Percentiles rank a stretch among this genome's conserved stretches.
phyloP scores from a whole-genome alignment of 176 grass and related monocot genomes.

The Thinopyrum elongatum region DNA sequence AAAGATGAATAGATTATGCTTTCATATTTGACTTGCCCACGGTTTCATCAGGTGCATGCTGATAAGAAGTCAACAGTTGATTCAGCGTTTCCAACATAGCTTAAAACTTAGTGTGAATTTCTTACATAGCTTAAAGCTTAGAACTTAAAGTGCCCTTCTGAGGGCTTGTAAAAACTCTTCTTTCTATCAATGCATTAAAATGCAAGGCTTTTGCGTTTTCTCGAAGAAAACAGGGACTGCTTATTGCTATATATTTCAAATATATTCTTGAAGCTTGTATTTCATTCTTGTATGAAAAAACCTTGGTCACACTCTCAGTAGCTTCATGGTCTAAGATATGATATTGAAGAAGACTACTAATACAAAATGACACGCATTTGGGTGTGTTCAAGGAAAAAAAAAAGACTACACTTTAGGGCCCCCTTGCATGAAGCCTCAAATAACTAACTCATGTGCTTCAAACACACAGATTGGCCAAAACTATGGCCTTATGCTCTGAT shows the following conservation, averaged over 20 bases:
- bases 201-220: neutral
- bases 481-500: conserved; percentile 8
- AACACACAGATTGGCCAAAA: conserved; percentile 16
- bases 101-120: conserved; percentile 7
- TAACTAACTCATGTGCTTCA: neutral
- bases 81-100: conserved; percentile 8
- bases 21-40: conserved; percentile 8
- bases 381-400: neutral
- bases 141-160: neutral
- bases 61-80: neutral
- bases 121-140: neutral
- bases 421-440: neutral
- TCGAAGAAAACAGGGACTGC: neutral
- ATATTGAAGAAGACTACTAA: conserved; percentile 16
- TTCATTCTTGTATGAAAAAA: conserved; percentile 14
- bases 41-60: neutral
- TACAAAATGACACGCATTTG: neutral
- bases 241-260: conserved; percentile 15
- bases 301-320: conserved; percentile 4
- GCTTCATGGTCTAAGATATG: conserved; percentile 4
- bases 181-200: neutral
- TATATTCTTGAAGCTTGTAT: conserved; percentile 22
- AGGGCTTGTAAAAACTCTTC: neutral
- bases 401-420: neutral
- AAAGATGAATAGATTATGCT: conserved; percentile 12